Percentiles rank a stretch among this genome's conserved stretches.
These are phyloP conservation scores for Corylus avellana DNA, from an alignment of 306 rosid species.

Conservation along the genomic window DNA sequence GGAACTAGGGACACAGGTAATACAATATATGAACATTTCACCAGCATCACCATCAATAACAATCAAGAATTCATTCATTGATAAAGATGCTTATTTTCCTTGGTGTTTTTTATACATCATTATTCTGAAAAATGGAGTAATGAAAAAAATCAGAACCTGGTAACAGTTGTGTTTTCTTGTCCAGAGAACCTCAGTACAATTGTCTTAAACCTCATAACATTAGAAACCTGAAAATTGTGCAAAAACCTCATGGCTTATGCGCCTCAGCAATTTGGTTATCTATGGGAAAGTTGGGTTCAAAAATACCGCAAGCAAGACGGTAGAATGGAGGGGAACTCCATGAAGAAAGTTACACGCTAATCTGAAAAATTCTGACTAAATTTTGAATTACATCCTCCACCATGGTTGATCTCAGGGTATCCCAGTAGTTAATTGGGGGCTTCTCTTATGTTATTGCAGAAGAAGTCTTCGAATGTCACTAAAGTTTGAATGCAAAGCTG, in stretches of 20 bases:
- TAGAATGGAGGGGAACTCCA: constrained; percentile 21
- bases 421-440: constrained; percentile 27
- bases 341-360: constrained; percentile 29
- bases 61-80: constrained; percentile 19
- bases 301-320: constrained; percentile 16
- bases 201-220: constrained; percentile 24
- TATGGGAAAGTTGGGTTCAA: neutral
- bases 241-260: constrained; percentile 28
- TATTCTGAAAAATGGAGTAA: constrained; percentile 26
- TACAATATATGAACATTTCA: neutral
- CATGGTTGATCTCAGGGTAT: constrained; percentile 25
- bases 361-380: constrained; percentile 25
- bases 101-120: constrained; percentile 26
- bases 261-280: constrained; percentile 17
- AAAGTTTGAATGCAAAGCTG: constrained; percentile 77
- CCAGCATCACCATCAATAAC: neutral
- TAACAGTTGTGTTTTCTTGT: constrained; percentile 1
- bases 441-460: constrained; percentile 42
- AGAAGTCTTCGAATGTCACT: constrained; percentile 81
- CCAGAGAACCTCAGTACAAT: neutral
- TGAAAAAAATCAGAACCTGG: constrained; percentile 34
- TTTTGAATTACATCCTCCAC: constrained; percentile 25
- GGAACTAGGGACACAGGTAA: neutral
- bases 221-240: constrained; percentile 13
- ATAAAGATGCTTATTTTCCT: constrained; percentile 15